Base-by-base conservation (phyloP, 2,329 filamentous ascomycete genomes). In the Trichoderma harzianum region DNA sequence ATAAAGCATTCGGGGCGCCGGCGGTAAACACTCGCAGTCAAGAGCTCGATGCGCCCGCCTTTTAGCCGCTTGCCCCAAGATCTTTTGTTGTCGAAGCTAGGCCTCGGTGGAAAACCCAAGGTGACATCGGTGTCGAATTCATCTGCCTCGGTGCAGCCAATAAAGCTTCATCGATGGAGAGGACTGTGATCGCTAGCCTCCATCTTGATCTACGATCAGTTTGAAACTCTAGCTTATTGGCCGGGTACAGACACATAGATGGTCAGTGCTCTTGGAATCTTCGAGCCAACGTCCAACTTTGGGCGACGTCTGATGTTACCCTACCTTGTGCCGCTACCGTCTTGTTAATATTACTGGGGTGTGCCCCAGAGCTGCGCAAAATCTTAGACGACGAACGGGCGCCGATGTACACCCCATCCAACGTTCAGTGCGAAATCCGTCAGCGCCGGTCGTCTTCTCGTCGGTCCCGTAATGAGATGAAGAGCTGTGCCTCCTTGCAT, bases 141-240 rank as follows among this genome's bases (percentile, higher is more conserved):
- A 10, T 55, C 14, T 43, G 7, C 16, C 10, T n/a, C 24, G 6
- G 30, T 34, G n/a, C 24, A 51, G 43, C 43, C 43, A 66, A 36
- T 55, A 28, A 18, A 39, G 51, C 55, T 36, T 28, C 39, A 16
- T 26, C 30, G 55, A 53, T 53, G 66, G 39, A 53, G 26, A 24
- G 39, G 36, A 60, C 28, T 28, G 26, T 26, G 47, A 57, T 64
- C 60, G 34, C 30, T 43, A 57, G 60, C 68, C 55, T 64, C 68
- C 60, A 70, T 64, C 68, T 55, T 57, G 60, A 70, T 70, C 58
- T 64, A 70, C 68, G 60, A 70, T 70, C 57, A 69, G 47, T 61
- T 69, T 69, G 24, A 61, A 47, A 36, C 36, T 69, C 30, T 14
- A 53, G 39, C 16, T 39, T 62, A 62, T 51, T 69, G 55, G 47